Evolutionary conservation across 108 stramenopile genomes (phyloP), one percentile per base, ranked within the genome.

Genomic region (Schizochytrium sp.): DNA sequence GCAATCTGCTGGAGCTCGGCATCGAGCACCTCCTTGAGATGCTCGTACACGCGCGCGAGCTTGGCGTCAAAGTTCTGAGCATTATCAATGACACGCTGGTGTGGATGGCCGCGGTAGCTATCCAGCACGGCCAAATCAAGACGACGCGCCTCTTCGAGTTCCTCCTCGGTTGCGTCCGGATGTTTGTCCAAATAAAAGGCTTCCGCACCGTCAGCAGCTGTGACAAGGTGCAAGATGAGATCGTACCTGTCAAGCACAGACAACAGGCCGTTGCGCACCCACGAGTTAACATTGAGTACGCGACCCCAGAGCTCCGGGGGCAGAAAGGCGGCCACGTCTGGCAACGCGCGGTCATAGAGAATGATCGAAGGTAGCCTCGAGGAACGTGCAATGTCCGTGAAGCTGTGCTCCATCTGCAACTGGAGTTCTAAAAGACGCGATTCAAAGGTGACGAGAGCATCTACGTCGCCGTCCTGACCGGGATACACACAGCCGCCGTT

Each of bases 381-480:
- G 16, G 72, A 47, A 10, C 29, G 58, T 6, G 91, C 91, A 19
- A 90, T 72, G 5, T 44, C 53, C 5, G 43, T 5, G 47, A 91
- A 90, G 19, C 28, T 88, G 12, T 90, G 87, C 72, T 91, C 91
- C 87, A 90, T 88, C 60, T 91, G 89, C 12, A 91, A 44, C 60
- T 91, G 91, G 25, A 91, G 72, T 18, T 55, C 47, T 8, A 90
- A 12, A 41, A 91, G 88, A 19, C 28, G 45, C 44, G 34, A 5
- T 45, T 91, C 91, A 44, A 90, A 91, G 48, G 43, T 72, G 18
- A 91, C 45, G 29, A 91, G 89, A 21, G 19, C 34, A n/a, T 60
- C 55, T 14, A 43, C 89, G 18, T 69, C 63, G 12, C 58, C 91
- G 19, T 72, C 58, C 44, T 89, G 5, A 10, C 91, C 91, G 6